Evolutionary conservation across 139 green algal genomes (phyloP).

Genomic region (Asterochloris erici): DNA sequence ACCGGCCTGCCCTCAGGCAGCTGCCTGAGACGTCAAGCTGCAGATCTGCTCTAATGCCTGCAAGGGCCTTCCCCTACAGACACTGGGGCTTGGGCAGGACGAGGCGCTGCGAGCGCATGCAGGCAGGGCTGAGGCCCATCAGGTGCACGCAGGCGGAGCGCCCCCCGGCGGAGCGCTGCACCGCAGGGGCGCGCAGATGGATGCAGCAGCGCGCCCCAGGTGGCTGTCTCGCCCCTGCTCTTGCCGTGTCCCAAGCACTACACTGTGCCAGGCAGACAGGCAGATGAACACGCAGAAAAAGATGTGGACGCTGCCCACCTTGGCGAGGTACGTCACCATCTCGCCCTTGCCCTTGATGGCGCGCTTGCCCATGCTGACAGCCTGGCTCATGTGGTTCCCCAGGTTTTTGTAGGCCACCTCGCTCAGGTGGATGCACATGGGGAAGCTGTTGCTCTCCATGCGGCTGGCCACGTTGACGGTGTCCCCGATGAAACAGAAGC

Average conservation of each 20-base stretch:
- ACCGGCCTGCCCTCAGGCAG: too few species aligned
- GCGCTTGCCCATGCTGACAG: constrained; percentile 27
- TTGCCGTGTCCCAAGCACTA: neutral
- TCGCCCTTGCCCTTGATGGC: constrained; percentile 49
- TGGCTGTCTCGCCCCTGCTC: neutral
- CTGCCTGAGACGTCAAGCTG: too few species aligned
- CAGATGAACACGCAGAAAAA: neutral
- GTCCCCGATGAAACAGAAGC: constrained; percentile 49
- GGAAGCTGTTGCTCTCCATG: constrained; percentile 44
- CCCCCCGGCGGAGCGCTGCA: too few species aligned
- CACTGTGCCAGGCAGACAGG: neutral
- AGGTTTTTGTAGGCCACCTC: constrained; percentile 21
- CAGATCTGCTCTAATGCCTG: too few species aligned
- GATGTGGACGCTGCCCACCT: neutral
- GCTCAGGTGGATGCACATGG: constrained; percentile 42
- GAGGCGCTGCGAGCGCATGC: too few species aligned
- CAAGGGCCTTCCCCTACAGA: too few species aligned
- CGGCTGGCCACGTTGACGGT: constrained; percentile 45
- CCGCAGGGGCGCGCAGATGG: neutral
- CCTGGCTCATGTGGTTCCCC: constrained; percentile 6
- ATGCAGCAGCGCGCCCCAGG: neutral
- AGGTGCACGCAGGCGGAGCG: too few species aligned
- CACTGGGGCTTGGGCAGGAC: too few species aligned
- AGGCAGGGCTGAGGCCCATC: neutral
- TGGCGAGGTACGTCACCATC: constrained; percentile 39